phyloP scores from a whole-genome alignment of 495 filamentous ascomycete genomes.

The Penicillium cosmopolitanum region DNA sequence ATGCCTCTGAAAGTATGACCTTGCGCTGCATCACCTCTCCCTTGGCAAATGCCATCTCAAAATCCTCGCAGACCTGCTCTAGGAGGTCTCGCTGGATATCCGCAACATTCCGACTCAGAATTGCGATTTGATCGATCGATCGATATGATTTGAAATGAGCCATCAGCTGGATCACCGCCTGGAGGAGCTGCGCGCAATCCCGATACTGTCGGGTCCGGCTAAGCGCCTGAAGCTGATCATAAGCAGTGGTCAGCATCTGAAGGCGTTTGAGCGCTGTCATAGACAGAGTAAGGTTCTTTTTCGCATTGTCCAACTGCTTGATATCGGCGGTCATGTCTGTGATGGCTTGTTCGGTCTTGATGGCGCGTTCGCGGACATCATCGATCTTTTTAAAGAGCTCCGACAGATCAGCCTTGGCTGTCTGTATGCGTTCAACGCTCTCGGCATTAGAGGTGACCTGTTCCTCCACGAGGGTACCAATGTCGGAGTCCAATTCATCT shows the following conservation, averaged over 20 bases:
- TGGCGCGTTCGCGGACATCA: slow-evolving; percentile 83
- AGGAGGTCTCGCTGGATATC: slow-evolving; percentile 92
- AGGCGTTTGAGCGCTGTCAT: slow-evolving; percentile 98
- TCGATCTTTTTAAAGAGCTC: slow-evolving; percentile 96
- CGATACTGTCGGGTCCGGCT: slow-evolving; percentile 88
- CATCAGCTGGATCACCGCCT: slow-evolving; percentile 97
- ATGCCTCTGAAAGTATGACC: slow-evolving; percentile 79
- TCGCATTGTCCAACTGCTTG: slow-evolving; percentile 94
- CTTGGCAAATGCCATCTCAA: slow-evolving; percentile 93
- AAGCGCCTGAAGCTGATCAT: slow-evolving; percentile 88
- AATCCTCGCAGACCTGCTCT: slow-evolving; percentile 98
- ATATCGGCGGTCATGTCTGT: slow-evolving; percentile 99
- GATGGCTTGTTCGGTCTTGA: slow-evolving; percentile 92
- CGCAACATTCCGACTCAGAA: slow-evolving; percentile 87
- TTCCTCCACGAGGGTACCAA: slow-evolving; percentile 72
- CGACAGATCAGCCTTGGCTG: slow-evolving; percentile 84
- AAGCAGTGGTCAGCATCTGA: slow-evolving; percentile 98
- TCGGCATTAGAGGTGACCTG: slow-evolving; percentile 87
- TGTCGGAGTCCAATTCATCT: slow-evolving; percentile 82
- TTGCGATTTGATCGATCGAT: slow-evolving; percentile 96
- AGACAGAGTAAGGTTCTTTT: slow-evolving; percentile 91
- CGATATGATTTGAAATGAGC: slow-evolving; percentile 98
- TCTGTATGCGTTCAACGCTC: slow-evolving; percentile 85
- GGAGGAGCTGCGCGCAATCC: slow-evolving; percentile 92
- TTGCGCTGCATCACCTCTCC: slow-evolving; percentile 74